These are phyloP conservation scores for Coccinonectria pachysandricola DNA, from an alignment of 2,329 filamentous ascomycete genomes.

Conservation along the genomic window DNA sequence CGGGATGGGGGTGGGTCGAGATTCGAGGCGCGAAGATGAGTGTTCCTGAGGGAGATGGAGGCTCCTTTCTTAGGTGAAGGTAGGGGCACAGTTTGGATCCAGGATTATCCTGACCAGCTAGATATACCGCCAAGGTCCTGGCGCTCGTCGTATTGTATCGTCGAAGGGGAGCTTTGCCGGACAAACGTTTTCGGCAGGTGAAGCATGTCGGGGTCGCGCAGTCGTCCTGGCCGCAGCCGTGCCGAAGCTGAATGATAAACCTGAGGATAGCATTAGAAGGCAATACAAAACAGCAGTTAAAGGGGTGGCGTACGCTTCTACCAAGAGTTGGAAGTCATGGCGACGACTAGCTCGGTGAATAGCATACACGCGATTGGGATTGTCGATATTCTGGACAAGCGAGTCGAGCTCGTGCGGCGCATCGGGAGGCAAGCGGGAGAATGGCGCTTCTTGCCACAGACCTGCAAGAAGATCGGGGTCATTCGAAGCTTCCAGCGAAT, in stretches of 20 bases:
- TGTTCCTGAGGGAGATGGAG: conserved; percentile 35
- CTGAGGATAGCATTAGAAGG: conserved; percentile 34
- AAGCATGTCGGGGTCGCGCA: conserved; percentile 74
- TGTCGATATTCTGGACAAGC: conserved; percentile 47
- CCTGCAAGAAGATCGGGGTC: conserved; percentile 43
- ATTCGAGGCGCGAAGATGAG: conserved; percentile 32
- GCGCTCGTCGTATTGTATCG: conserved; percentile 75
- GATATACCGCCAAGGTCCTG: conserved; percentile 66
- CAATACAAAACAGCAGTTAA: no score
- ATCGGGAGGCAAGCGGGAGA: conserved; percentile 48
- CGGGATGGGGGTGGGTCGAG: conserved; percentile 9
- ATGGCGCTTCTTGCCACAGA: conserved; percentile 52
- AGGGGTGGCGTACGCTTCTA: conserved; percentile 57
- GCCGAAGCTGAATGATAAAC: conserved; percentile 71
- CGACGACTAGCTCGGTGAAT: conserved; percentile 51
- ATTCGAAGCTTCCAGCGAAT: conserved; percentile 14
- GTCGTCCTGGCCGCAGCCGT: conserved; percentile 59
- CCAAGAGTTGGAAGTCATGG: conserved; percentile 54
- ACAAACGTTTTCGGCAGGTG: conserved; percentile 60
- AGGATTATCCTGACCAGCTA: conserved; percentile 72
- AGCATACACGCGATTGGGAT: conserved; percentile 50
- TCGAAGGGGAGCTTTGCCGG: conserved; percentile 58
- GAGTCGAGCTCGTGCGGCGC: conserved; percentile 48
- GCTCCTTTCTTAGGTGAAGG: conserved; percentile 31
- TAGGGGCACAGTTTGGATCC: conserved; percentile 56